These are phyloP conservation scores for Tetrahymena malaccensis DNA, from an alignment of 73 alveolate genomes.

Conservation along the genomic window DNA sequence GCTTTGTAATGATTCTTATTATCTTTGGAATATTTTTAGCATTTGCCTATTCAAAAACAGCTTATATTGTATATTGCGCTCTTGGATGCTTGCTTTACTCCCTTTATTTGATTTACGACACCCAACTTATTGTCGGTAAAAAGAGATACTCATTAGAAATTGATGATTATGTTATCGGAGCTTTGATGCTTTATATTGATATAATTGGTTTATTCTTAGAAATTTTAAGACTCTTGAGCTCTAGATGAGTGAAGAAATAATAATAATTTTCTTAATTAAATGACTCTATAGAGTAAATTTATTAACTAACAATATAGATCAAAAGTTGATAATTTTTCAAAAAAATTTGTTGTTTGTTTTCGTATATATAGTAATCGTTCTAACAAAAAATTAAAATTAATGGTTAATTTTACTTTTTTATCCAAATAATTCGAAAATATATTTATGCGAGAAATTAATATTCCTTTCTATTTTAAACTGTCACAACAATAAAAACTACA, in stretches of 20 bases:
- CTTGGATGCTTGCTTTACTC: conserved; percentile 26
- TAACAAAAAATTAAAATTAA: not conserved
- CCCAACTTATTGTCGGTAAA: conserved; percentile 45
- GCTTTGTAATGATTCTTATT: not conserved
- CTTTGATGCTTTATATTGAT: conserved; percentile 47
- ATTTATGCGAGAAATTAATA: too few species aligned
- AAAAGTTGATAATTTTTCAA: not conserved
- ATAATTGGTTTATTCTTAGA: conserved; percentile 29
- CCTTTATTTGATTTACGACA: conserved; percentile 41
- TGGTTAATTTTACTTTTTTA: not conserved
- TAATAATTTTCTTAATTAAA: not conserved
- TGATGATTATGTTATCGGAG: conserved; percentile 55
- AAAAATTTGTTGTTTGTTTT: too few species aligned
- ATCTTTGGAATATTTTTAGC: conserved; percentile 43
- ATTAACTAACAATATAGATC: not conserved
- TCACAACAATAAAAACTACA: too few species aligned
- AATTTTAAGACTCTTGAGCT: not conserved
- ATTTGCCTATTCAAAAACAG: conserved; percentile 2
- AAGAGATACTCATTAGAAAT: conserved; percentile 28
- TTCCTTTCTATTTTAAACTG: too few species aligned
- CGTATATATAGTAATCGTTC: too few species aligned
- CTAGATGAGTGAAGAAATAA: not conserved
- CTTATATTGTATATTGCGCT: conserved; percentile 14
- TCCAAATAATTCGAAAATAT: not conserved
- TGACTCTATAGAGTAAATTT: not conserved